phyloP scores from a whole-genome alignment of 768 basidiomycete species.

The Amanita rubescens region DNA sequence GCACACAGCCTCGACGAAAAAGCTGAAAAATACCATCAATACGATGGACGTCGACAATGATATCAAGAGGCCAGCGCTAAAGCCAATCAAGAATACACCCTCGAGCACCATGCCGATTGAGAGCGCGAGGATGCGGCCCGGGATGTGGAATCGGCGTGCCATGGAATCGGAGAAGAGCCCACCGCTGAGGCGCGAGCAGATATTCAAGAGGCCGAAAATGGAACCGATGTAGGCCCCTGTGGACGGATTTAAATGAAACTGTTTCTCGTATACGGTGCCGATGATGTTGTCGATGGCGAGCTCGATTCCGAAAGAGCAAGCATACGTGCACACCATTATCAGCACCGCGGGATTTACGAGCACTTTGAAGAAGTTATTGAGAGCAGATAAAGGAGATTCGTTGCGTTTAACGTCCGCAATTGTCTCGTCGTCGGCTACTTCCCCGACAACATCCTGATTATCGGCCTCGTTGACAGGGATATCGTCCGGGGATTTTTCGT shows the following conservation, averaged over 20 bases:
- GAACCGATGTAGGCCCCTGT: conserved; percentile 45
- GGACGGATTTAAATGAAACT: conserved; percentile 35
- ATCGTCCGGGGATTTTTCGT: background rate
- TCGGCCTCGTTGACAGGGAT: background rate
- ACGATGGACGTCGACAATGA: background rate
- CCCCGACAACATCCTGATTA: background rate
- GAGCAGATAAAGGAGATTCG: conserved; percentile 16
- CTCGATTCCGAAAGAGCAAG: conserved; percentile 52
- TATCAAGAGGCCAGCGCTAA: background rate
- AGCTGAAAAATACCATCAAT: conserved; percentile 5
- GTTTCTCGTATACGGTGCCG: conserved; percentile 33
- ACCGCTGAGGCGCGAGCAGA: conserved; percentile 2
- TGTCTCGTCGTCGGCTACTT: background rate
- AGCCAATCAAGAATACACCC: background rate
- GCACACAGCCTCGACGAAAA: conserved; percentile 1
- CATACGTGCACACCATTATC: conserved; percentile 46
- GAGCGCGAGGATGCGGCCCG: conserved; percentile 2
- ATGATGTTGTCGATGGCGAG: conserved; percentile 49
- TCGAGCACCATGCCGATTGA: background rate
- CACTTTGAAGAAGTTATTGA: conserved; percentile 23
- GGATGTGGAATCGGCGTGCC: conserved; percentile 1
- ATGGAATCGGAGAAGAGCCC: conserved; percentile 5
- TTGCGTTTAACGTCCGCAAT: conserved; percentile 5
- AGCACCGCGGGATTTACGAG: conserved; percentile 40
- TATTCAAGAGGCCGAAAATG: conserved; percentile 12